Evolutionary conservation across 495 filamentous ascomycete species (phyloP).

Genomic region (Letharia columbiana): DNA sequence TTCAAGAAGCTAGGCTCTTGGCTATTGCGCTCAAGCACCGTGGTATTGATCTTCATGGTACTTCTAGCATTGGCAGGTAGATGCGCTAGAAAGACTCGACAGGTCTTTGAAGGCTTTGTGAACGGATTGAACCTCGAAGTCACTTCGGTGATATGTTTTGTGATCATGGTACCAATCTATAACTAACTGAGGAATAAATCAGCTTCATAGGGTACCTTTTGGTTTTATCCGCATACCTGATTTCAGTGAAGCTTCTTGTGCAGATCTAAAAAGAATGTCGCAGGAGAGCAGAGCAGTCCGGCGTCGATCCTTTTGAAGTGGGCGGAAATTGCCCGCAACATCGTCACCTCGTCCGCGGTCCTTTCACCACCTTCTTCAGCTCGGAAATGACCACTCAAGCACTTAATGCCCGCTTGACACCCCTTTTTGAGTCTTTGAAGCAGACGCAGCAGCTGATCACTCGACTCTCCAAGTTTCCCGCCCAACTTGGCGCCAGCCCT

Average conservation of each 20-base stretch:
- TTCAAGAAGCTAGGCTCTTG: conserved; percentile 52
- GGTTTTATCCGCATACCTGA: background rate
- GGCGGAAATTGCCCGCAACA: conserved; percentile 13
- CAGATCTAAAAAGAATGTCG: background rate
- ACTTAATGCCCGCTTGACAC: conserved; percentile 56
- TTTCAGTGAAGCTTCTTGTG: background rate
- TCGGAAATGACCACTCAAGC: conserved; percentile 31
- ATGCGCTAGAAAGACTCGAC: conserved; percentile 74
- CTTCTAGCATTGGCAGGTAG: conserved; percentile 73
- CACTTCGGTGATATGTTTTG: conserved; percentile 74
- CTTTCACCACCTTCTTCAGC: background rate
- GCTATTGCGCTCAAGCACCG: conserved; percentile 57
- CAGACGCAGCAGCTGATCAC: conserved; percentile 65
- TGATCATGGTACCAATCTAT: conserved; percentile 57
- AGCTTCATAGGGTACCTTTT: background rate
- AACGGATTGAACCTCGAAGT: conserved; percentile 89
- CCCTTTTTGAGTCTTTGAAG: conserved; percentile 58
- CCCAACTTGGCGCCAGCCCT: conserved; percentile 50
- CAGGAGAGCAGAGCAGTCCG: conserved; percentile 14
- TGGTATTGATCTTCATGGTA: conserved; percentile 67
- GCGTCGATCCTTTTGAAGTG: conserved; percentile 10
- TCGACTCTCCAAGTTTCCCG: conserved; percentile 60
- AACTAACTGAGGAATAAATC: background rate
- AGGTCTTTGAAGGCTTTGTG: conserved; percentile 62
- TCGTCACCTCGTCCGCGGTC: background rate